Base-by-base conservation (phyloP, 2,329 filamentous ascomycete genomes). In the Penicillium hordei region DNA sequence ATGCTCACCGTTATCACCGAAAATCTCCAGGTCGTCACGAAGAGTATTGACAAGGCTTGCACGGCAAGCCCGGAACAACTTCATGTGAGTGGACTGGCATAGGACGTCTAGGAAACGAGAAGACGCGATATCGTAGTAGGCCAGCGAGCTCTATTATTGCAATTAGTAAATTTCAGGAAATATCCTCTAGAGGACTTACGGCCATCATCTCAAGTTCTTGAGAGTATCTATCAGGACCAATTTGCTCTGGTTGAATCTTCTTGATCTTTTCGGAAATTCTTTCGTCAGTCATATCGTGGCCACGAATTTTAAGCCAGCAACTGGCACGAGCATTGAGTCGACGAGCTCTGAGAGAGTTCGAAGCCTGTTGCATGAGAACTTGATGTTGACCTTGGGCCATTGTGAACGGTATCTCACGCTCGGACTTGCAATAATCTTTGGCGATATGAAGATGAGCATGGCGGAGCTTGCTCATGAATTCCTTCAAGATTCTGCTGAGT, bases 371-470 rank as follows among this genome's bases (percentile, higher is more conserved):
- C 3, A 60, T 68, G 0, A 66, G 64, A 3, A 62, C 52, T 1
- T 70, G 67, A 2, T 74, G 69, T 0, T 66, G 49, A 0, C 29
- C 21, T 9, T 59, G 64, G 1, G 72, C 71, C 65, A 85, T 81
- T 0, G 86, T 89, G 59, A 85, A 85, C 0, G 87, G 77, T 3
- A 82, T 79, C 8, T 79, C 74, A 0, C 75, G 75, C 63, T 89
- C 86, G 1, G 86, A 79, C 0, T 75, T 62, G 63, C 82, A 86
- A 2, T 83, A 76, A 0, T 81, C 81, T 61, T 4, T 80, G 69
- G 65, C 82, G 78, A 65, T 80, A 73, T 12, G 83, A 66, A 25
- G 68, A 69, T 52, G 78, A 2, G 70, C 65, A 0, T 53, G 31
- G 3, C 74, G 40, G 0, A 86, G 78, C 0, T 71, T 66, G 1